Conservation (phyloP, 305 asterid species). For the Stenogyne calaminthoides region DNA sequence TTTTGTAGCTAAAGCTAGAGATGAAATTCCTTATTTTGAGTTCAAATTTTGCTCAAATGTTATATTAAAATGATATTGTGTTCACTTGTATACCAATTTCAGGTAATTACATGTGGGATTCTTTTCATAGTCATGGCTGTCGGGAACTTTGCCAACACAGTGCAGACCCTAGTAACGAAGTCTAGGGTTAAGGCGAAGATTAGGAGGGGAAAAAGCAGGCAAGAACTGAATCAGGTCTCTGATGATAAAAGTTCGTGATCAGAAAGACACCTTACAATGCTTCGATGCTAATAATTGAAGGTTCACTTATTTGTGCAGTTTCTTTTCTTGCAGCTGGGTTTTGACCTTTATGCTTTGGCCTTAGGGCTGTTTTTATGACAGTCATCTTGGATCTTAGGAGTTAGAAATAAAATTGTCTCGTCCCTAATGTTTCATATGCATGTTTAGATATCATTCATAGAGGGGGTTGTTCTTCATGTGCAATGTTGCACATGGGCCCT, state of each 20-base stretch:
- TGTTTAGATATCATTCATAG: conserved; percentile 33
- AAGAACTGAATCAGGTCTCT: conserved; percentile 56
- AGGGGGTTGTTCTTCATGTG: conserved; percentile 17
- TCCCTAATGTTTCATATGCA: conserved; percentile 7
- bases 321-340: conserved; percentile 22
- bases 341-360: conserved; percentile 30
- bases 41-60: conserved; percentile 1
- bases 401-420: conserved; percentile 17
- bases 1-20: conserved; percentile 12
- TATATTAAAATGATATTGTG: not conserved
- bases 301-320: conserved; percentile 30
- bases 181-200: conserved; percentile 88
- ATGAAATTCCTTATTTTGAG: conserved; percentile 4
- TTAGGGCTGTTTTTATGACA: conserved; percentile 26
- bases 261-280: conserved; percentile 10
- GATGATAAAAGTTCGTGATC: conserved; percentile 48
- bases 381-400: conserved; percentile 36
- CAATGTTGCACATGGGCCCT: not conserved
- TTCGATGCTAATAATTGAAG: conserved; percentile 23
- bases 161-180: conserved; percentile 83
- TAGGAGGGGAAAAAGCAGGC: conserved; percentile 78
- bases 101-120: conserved; percentile 90
- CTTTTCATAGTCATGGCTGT: conserved; percentile 93
- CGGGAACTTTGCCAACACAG: conserved; percentile 90
- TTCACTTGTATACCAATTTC: conserved; percentile 26